Conservation (phyloP, 495 filamentous ascomycete genomes). For the Xylona heveae region DNA sequence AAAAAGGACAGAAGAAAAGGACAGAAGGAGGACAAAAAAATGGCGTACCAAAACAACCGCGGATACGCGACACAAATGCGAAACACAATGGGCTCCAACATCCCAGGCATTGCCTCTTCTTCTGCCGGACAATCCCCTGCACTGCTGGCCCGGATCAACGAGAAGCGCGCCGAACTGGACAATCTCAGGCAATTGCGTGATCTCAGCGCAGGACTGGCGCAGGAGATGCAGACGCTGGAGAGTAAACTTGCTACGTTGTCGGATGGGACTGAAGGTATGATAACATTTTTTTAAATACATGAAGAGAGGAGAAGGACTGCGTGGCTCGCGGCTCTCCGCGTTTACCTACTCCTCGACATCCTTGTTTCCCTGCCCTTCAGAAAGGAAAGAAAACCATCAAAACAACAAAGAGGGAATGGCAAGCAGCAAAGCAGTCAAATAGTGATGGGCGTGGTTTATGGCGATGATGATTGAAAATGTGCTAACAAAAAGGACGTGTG, state of each 20-base stretch:
- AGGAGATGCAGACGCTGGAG: slow-evolving; percentile 80
- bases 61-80: no score
- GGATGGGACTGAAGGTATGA: slow-evolving; percentile 78
- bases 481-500: slow-evolving; percentile 7
- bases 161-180: slow-evolving; percentile 86
- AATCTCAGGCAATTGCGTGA: slow-evolving; percentile 73
- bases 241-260: slow-evolving; percentile 72
- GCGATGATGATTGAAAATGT: slow-evolving; percentile 6
- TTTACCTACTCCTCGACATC: no score
- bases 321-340: no score
- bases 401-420: no score
- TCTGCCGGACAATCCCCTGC: slow-evolving; percentile 52
- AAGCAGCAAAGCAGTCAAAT: no score
- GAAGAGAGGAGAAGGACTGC: slow-evolving; percentile 1
- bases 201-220: slow-evolving; percentile 65
- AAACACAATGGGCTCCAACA: no score
- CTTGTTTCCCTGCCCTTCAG: no score
- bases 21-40: no score
- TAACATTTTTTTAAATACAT: no score
- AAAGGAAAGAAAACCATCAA: no score
- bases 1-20: no score
- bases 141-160: slow-evolving; percentile 67
- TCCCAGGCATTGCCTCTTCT: slow-evolving; percentile 15
- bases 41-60: no score
- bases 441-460: slow-evolving; percentile 4